Base-by-base conservation (phyloP, 495 filamentous ascomycete species). In the Copromyces sp. region DNA sequence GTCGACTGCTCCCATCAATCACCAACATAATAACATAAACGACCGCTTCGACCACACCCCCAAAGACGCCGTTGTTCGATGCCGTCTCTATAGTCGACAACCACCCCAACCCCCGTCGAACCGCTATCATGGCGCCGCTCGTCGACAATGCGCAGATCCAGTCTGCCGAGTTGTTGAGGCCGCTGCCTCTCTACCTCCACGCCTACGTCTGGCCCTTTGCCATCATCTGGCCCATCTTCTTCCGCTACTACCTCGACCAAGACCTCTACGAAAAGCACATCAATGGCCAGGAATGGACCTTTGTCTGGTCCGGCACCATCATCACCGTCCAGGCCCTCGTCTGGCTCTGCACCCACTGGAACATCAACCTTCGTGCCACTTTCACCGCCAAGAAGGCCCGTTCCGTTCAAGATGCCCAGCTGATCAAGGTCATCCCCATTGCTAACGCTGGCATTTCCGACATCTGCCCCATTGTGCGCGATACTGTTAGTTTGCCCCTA, bases 261-360 rank as follows among this genome's bases (percentile, higher is more conserved):
- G 92, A 93, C 35, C 88, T 91, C 74, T 99, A 98, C 82, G 90
- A 95, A 69, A 92, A 90, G 76, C 90, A 98, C 83, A 94, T 99
- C 73, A 86, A 90, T 70, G 91, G 89, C 32, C 89, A 90, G 75
- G 95, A 99, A 84, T 99, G 95, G 95, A 98, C 96, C 9, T 97
- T 97, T 81, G 93, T 98, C 70, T 99, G 90, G 87, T 86, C 91
- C 73, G 94, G 92, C 74, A 86, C 89, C 39, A 97, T 98, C 78
- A 86, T 97, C 79, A 97, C 94, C 14, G 75, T 89, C 68, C 95
- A 99, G 85, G 89, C 92, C 73, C 87, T 99, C 73, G 84, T 92
- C 68, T 99, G 96, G 96, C 86, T 99, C 72, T 95, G 91, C 84
- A 98, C 95, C 35, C 91, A 98, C 84, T 99, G 95, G 95, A 97